phyloP scores from a whole-genome alignment of 495 filamentous ascomycete species.

The Chaetomium fimeti region DNA sequence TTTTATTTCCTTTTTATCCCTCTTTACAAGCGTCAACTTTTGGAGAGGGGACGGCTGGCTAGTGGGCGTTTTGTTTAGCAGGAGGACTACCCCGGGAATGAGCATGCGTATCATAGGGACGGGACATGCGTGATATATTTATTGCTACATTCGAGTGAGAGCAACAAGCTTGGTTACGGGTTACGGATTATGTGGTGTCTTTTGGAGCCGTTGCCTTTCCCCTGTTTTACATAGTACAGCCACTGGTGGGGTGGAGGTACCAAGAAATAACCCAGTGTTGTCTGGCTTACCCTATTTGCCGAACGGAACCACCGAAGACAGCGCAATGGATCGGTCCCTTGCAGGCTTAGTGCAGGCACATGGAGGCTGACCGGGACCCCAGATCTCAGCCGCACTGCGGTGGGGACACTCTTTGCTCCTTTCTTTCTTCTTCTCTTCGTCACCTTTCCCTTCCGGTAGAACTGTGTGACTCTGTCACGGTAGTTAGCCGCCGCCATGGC shows the following conservation, averaged over 20 bases:
- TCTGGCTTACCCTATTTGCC: too few relatives aligned
- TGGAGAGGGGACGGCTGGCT: neutral
- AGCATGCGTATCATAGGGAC: too few relatives aligned
- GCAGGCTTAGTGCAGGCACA: too few relatives aligned
- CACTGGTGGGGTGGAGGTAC: too few relatives aligned
- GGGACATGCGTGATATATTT: neutral
- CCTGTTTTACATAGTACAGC: too few relatives aligned
- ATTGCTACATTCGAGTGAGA: neutral
- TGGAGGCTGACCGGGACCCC: neutral
- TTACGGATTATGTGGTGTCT: too few relatives aligned
- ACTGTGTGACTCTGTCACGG: neutral
- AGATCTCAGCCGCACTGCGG: conserved; percentile 6
- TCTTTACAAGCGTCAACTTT: too few relatives aligned
- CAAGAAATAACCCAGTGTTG: too few relatives aligned
- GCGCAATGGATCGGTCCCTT: too few relatives aligned
- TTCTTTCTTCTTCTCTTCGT: neutral
- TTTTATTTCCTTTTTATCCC: too few relatives aligned
- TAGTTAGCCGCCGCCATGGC: conserved; percentile 15
- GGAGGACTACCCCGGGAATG: neutral
- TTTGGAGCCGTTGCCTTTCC: too few relatives aligned
- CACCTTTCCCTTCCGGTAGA: neutral
- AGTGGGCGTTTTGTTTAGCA: neutral
- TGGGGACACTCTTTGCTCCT: neutral
- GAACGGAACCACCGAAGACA: too few relatives aligned
- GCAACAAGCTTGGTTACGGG: neutral